These are phyloP conservation scores for Aspergillus terreus DNA, from an alignment of 2,329 filamentous ascomycete species.

Conservation along the genomic window DNA sequence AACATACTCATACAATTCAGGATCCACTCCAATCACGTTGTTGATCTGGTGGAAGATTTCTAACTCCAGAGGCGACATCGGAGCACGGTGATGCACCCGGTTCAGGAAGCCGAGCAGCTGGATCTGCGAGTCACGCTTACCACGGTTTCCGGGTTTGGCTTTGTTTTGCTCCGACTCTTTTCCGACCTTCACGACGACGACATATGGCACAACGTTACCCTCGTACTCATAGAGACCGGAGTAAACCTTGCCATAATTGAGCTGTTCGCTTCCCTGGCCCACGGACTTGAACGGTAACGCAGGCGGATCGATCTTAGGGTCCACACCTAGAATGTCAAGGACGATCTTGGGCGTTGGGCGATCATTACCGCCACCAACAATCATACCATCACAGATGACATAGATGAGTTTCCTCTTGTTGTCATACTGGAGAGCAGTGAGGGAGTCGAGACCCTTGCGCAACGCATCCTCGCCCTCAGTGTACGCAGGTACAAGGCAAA, in stretches of 20 bases:
- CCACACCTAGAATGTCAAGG: conserved; percentile 92
- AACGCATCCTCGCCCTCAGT: conserved; percentile 96
- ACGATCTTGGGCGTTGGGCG: conserved; percentile 96
- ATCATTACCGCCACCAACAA: conserved; percentile 93
- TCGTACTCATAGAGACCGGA: conserved; percentile 96
- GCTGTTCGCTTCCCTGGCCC: conserved; percentile 80
- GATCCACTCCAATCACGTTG: conserved; percentile 97
- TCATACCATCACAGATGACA: conserved; percentile 95
- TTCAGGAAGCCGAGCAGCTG: conserved; percentile 96
- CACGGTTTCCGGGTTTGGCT: conserved; percentile 92
- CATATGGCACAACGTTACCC: conserved; percentile 93
- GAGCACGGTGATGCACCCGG: conserved; percentile 86
- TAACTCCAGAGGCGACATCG: conserved; percentile 93
- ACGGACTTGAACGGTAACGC: conserved; percentile 93
- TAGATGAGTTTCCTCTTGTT: conserved; percentile 97
- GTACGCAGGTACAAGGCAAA: conserved; percentile 96
- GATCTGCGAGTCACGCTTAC: conserved; percentile 97
- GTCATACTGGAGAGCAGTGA: conserved; percentile 92
- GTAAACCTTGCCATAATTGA: conserved; percentile 98
- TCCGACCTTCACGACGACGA: conserved; percentile 94
- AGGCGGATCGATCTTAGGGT: conserved; percentile 92
- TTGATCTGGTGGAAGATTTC: conserved; percentile 99
- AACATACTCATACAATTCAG: conserved; percentile 93
- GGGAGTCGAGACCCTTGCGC: conserved; percentile 85
- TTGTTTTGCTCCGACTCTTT: conserved; percentile 92